Conservation (phyloP, 2,329 filamentous ascomycete species). For the Septoria petroselini region DNA sequence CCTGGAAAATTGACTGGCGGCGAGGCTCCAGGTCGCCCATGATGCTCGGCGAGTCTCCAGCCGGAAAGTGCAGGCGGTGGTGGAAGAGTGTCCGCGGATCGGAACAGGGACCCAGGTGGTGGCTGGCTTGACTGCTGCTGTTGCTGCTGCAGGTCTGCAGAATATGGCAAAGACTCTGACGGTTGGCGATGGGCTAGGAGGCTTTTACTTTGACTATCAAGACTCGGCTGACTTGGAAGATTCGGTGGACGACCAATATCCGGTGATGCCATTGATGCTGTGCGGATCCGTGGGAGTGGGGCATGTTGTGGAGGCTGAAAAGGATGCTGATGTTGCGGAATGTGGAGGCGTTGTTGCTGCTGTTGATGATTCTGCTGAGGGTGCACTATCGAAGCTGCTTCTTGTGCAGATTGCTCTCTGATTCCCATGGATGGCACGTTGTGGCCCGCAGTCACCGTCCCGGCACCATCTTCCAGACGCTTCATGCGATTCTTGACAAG, state of each 20-base stretch:
- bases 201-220: constrained; percentile 22
- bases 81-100: constrained; percentile 26
- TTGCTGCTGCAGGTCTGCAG: constrained; percentile 16
- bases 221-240: constrained; percentile 18
- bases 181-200: constrained; percentile 20
- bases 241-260: constrained; percentile 19
- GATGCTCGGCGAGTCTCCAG: constrained; percentile 33
- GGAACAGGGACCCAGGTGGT: constrained; percentile 12
- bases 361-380: constrained; percentile 6
- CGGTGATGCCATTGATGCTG: constrained; percentile 26
- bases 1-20: constrained; percentile 22
- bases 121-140: constrained; percentile 8
- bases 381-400: constrained; percentile 1
- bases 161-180: constrained; percentile 22
- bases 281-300: constrained; percentile 33
- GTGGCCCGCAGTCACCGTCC: constrained; percentile 12
- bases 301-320: constrained; percentile 8
- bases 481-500: constrained; percentile 49
- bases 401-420: constrained; percentile 9
- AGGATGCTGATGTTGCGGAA: background rate
- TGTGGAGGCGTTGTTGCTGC: constrained; percentile 1
- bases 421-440: constrained; percentile 7
- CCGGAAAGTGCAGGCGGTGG: constrained; percentile 30
- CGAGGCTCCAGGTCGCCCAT: constrained; percentile 20
- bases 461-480: constrained; percentile 32